Conservation (phyloP, 2,329 filamentous ascomycete genomes). For the Rutstroemia sp. region DNA sequence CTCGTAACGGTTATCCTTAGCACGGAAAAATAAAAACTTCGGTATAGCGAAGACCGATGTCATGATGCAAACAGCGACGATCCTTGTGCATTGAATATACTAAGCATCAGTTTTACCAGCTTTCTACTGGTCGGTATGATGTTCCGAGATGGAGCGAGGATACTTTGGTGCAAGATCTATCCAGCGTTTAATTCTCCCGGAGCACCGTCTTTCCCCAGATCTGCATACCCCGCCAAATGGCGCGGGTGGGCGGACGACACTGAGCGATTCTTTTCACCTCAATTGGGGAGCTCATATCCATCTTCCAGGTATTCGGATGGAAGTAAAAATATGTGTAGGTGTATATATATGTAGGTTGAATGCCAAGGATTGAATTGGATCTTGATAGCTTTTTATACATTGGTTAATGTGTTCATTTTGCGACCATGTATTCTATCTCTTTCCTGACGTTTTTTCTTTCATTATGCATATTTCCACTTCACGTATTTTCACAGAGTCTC, state of each 20-base stretch:
- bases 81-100: neutral
- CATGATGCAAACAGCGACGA: conserved; percentile 4
- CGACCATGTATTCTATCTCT: neutral
- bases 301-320: neutral
- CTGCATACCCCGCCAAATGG: conserved; percentile 1
- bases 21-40: conserved; percentile 17
- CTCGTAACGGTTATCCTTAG: neutral
- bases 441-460: neutral
- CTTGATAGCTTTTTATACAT: neutral
- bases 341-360: neutral
- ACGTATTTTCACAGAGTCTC: conserved; percentile 24
- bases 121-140: conserved; percentile 1
- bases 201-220: neutral
- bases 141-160: neutral
- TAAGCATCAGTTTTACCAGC: neutral
- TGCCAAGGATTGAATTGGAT: neutral
- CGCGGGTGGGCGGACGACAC: neutral
- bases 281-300: neutral
- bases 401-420: neutral
- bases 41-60: conserved; percentile 13
- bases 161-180: no score
- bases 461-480: neutral
- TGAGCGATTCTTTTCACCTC: neutral
- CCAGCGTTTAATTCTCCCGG: neutral
- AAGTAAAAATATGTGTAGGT: neutral